Percentiles rank a stretch among this genome's conserved stretches.
phyloP scores from a whole-genome alignment of 768 basidiomycete genomes.

The Boletus vermiculosoides region DNA sequence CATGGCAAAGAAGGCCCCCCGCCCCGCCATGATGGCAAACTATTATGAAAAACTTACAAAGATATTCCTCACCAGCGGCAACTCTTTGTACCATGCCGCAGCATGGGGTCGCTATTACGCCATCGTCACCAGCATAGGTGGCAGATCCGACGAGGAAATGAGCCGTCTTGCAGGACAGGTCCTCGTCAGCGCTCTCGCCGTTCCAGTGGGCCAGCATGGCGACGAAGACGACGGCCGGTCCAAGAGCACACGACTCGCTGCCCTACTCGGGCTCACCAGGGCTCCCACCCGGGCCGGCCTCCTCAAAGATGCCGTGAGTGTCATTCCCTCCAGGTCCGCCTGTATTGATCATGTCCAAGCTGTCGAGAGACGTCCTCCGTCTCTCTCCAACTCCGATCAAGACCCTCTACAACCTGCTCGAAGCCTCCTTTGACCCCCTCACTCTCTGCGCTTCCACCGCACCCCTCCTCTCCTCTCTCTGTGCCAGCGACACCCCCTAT shows the following conservation, averaged over 20 bases:
- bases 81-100: conserved; percentile 93
- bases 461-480: conserved; percentile 68
- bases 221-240: conserved; percentile 55
- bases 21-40: conserved; percentile 96
- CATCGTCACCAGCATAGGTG: conserved; percentile 68
- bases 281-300: conserved; percentile 87
- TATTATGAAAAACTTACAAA: conserved; percentile 98
- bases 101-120: conserved; percentile 89
- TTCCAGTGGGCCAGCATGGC: conserved; percentile 72
- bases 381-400: conserved; percentile 73
- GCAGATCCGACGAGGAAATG: conserved; percentile 75
- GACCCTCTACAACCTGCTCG: conserved; percentile 82
- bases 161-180: conserved; percentile 86
- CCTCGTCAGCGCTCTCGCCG: conserved; percentile 87
- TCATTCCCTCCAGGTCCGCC: neutral
- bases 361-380: conserved; percentile 79
- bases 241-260: conserved; percentile 75
- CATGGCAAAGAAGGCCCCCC: conserved; percentile 89
- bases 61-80: conserved; percentile 94
- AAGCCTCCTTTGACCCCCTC: conserved; percentile 91
- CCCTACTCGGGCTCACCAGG: conserved; percentile 78
- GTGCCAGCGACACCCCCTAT: conserved; percentile 47
- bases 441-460: conserved; percentile 76
- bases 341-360: conserved; percentile 41
- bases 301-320: conserved; percentile 80